These are phyloP conservation scores for Cryphonectria naterciae DNA, from an alignment of 2,329 filamentous ascomycete species.

Conservation along the genomic window DNA sequence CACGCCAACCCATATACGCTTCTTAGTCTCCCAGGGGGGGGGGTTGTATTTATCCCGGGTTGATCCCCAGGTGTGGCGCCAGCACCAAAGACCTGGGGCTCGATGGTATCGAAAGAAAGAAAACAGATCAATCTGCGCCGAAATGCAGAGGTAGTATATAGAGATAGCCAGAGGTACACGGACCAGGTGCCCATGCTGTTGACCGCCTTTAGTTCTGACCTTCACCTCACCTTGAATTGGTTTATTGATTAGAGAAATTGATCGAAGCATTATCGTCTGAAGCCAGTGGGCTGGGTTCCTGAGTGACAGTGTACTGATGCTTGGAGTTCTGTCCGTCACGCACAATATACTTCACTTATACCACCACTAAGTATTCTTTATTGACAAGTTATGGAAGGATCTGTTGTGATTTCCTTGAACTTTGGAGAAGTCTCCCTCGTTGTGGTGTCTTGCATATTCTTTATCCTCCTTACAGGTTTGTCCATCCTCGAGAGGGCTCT, in stretches of 20 bases:
- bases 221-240: not conserved
- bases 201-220: not conserved
- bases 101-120: not conserved
- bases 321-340: not conserved
- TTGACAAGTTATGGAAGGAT: too few relatives aligned
- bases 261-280: not conserved
- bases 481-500: not conserved
- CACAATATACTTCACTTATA: not conserved
- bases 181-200: not conserved
- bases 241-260: too few relatives aligned
- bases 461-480: not conserved
- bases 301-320: not conserved
- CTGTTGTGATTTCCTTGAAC: too few relatives aligned
- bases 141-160: not conserved
- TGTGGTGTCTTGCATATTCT: not conserved
- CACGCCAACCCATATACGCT: too few relatives aligned
- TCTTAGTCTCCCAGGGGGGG: too few relatives aligned
- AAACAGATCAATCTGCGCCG: not conserved
- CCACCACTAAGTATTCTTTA: not conserved
- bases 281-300: not conserved
- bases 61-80: not conserved
- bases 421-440: not conserved
- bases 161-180: not conserved
- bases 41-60: too few relatives aligned
- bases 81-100: not conserved